Evolutionary conservation across 345 rosid species (phyloP), one percentile per base, ranked within the genome.

Genomic region (Eucalyptus victrix): DNA sequence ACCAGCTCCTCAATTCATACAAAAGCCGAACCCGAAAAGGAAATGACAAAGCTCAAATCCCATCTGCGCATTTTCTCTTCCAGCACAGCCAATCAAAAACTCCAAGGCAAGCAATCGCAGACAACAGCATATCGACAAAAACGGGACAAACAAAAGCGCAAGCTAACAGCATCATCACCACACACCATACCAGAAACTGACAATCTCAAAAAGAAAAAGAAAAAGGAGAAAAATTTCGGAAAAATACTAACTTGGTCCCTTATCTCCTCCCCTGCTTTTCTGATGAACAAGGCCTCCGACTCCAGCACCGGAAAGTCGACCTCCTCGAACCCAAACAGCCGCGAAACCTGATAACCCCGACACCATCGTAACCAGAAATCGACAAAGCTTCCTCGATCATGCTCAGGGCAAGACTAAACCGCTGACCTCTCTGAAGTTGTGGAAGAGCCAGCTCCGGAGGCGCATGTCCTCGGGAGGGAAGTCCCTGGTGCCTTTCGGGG

Each of bases 261-360:
- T 89, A 98, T 97, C 94, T 98, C 98, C 89, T 98, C 99, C 42
- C 99, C 99, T 45, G 98, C 96, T 93, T 97, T 97, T 90, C 98
- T 93, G 91, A 96, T 94, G 80, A 95, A 98, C 90, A 98, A 89
- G 34, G 98, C 97, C 91, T 98, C 97, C 19, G 98, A 91, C 91
- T 97, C 98, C 93, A 97, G 72, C 21, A 97, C 98, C 16, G 99
- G 99, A 89, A 92, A 96, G 93, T 97, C 99, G 49, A 97, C 96
- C 94, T 97, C 99, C 91, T 97, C 99, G 83, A 93, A 96, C 47
- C 98, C 99, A 89, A 93, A 96, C 92, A 96, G 19, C 58, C 95
- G 88, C 60, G 98, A 96, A 45, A 97, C 97, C 98, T 96, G 80
- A 83, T 44, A 76, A 19, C 32, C 76, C 34, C 54, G 56, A 88